Evolutionary conservation across 2,329 filamentous ascomycete species (phyloP).

Genomic region (Verticillium dahliae): DNA sequence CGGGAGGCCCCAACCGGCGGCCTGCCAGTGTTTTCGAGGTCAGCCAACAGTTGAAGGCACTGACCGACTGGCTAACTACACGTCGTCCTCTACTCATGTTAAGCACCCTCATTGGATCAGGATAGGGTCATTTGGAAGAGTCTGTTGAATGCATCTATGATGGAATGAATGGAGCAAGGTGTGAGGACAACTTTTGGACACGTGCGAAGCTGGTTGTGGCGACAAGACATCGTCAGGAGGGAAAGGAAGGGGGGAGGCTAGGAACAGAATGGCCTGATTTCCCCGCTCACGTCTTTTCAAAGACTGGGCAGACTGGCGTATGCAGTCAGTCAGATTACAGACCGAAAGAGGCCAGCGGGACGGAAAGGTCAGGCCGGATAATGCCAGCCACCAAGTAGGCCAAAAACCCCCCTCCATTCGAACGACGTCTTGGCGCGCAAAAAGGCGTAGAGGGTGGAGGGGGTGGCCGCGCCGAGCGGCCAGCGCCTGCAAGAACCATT

Average conservation of each 20-base stretch:
- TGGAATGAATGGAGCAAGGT: background rate
- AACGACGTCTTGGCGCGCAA: background rate
- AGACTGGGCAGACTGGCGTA: background rate
- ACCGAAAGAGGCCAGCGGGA: background rate
- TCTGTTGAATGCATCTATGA: background rate
- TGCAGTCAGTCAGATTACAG: background rate
- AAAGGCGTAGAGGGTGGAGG: background rate
- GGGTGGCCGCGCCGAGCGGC: constrained; percentile 1
- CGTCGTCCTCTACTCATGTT: background rate
- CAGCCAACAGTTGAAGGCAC: background rate
- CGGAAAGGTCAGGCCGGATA: background rate
- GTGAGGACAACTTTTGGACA: background rate
- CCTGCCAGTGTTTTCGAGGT: background rate
- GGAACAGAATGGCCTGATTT: constrained; percentile 10
- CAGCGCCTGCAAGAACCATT: constrained; percentile 11
- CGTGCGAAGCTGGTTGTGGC: background rate
- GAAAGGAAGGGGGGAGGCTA: too few relatives aligned
- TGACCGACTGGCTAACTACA: background rate
- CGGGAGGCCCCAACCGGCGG: background rate
- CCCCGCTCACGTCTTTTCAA: background rate
- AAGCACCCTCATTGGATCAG: background rate
- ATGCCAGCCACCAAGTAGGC: background rate
- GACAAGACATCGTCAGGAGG: background rate
- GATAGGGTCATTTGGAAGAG: background rate
- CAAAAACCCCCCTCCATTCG: background rate